Evolutionary conservation across 108 stramenopile genomes (phyloP), one percentile per base, ranked within the genome.

Genomic region (Cyclotella kingstonii): DNA sequence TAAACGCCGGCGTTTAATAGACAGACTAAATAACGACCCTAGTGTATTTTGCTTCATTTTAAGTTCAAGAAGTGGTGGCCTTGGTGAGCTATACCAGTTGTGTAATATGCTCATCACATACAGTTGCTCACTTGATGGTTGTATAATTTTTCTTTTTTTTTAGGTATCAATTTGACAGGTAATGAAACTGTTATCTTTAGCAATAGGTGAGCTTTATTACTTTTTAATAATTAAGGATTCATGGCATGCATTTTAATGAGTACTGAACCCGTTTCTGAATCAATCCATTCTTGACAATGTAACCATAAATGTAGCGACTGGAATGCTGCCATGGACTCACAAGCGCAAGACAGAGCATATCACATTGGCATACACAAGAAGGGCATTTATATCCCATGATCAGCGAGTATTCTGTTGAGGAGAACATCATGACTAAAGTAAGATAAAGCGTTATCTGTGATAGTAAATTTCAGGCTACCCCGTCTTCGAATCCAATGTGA

Each of bases 371-470:
- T 63, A 97, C 96, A 23, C 77, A 95, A 9, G 96, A 98, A 62
- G 98, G 96, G 9, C 93, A 96, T 67, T 95, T 99, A 33, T 98
- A 97, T 64, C 90, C 97, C 21, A 84, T 99, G 39, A 83, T 99
- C 15, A 95, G 90, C 17, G 85, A 92, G 42, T 81, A 90, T 53
- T 84, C 97, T 0, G 93, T 99, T 41, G 98, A 99, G 75, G 98
- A 99, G 62, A 98, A 98, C 78, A 98, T 99, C 50, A 68, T 99
- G 26, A 58, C 82, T 10, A 99, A 99, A 66, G 96, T 87, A 26
- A 81, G 85, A 49, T 96, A 99, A 65, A 97, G 97, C 78, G 95
- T 96, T 0, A 95, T 99, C 89, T 92, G 94, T 30, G 85, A 88
- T 60, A 97, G 97, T 27, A 91, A 97, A 35, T 99, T 98, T 66